A percentile compares a stretch with the other conserved stretches of the same genome.
phyloP scores from a whole-genome alignment of 1,139 yeast genomes.

The Barnettozyma hawaiiensis region DNA sequence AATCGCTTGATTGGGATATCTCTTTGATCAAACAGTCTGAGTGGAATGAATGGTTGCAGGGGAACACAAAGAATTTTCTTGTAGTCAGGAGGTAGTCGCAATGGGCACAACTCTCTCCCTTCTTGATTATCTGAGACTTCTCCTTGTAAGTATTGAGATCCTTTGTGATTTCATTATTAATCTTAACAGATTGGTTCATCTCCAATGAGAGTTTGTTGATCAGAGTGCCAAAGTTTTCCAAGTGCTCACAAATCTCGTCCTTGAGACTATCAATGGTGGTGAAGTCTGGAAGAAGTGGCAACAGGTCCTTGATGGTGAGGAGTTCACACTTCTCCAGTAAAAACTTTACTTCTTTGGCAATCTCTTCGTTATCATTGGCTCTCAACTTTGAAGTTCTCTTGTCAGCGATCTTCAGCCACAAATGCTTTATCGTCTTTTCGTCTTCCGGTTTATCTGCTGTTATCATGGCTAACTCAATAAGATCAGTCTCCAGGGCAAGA shows the following conservation, averaged over 20 bases:
- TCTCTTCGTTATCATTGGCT: conserved; percentile 20
- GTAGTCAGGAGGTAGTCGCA: conserved; percentile 67
- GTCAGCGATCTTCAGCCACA: conserved; percentile 70
- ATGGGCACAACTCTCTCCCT: conserved; percentile 76
- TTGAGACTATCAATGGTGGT: conserved; percentile 78
- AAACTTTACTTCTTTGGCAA: conserved; percentile 31
- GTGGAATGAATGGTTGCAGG: conserved; percentile 89
- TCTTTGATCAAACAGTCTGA: conserved; percentile 72
- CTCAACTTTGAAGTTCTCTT: conserved; percentile 40
- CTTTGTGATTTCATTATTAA: conserved; percentile 54
- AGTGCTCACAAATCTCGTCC: conserved; percentile 71
- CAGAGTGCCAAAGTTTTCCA: conserved; percentile 64
- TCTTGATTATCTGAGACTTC: conserved; percentile 58
- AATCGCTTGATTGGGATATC: conserved; percentile 60
- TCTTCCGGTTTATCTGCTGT: conserved; percentile 51
- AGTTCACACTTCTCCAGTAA: conserved; percentile 47
- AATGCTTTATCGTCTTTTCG: conserved; percentile 50
- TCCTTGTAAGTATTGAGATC: conserved; percentile 50
- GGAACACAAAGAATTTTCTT: conserved; percentile 75
- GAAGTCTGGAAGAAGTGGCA: conserved; percentile 82
- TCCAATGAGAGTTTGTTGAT: conserved; percentile 63
- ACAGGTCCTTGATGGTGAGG: conserved; percentile 72
- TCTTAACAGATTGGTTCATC: conserved; percentile 67
- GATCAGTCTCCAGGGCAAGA: conserved; percentile 59
- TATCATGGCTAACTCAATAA: conserved; percentile 54